Conservation (phyloP, 352 stramenopile species). For the Phytophthora litchii region DNA sequence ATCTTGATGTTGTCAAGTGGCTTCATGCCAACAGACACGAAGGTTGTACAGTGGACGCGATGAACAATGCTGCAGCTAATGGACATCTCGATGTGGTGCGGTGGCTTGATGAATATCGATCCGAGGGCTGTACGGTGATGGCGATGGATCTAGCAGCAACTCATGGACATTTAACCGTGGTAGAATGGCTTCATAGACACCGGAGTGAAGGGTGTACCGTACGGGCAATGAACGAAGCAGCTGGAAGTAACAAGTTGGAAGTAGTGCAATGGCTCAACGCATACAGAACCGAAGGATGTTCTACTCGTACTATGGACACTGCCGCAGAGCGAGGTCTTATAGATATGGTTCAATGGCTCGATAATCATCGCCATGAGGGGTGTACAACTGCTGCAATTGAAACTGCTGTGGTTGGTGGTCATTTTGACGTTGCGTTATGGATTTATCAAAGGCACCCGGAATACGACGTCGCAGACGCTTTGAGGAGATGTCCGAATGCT, state of each 20-base stretch:
- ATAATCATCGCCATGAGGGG: neutral
- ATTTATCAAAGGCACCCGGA: neutral
- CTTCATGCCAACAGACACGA: constrained; percentile 3
- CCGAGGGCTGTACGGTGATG: constrained; percentile 8
- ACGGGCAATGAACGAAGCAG: too few species aligned
- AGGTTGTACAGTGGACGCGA: constrained; percentile 7
- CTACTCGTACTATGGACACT: constrained; percentile 5
- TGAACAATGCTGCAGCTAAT: constrained; percentile 7
- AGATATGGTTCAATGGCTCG: too few species aligned
- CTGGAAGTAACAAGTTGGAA: too few species aligned
- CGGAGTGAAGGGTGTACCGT: too few species aligned
- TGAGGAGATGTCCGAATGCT: neutral
- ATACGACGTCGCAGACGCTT: neutral
- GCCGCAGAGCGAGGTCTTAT: neutral
- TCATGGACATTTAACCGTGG: constrained; percentile 3
- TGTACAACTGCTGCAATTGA: neutral
- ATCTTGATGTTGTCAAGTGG: constrained; percentile 14
- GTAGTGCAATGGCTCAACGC: neutral
- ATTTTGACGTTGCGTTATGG: constrained; percentile 12
- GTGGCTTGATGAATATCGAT: constrained; percentile 11
- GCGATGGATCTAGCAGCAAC: constrained; percentile 14
- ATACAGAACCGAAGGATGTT: constrained; percentile 5
- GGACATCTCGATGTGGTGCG: constrained; percentile 8
- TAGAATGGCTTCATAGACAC: constrained; percentile 10
- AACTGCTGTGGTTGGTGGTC: neutral